Evolutionary conservation across 805 yeast species (phyloP).

Genomic region (Ogataea naganishii): DNA sequence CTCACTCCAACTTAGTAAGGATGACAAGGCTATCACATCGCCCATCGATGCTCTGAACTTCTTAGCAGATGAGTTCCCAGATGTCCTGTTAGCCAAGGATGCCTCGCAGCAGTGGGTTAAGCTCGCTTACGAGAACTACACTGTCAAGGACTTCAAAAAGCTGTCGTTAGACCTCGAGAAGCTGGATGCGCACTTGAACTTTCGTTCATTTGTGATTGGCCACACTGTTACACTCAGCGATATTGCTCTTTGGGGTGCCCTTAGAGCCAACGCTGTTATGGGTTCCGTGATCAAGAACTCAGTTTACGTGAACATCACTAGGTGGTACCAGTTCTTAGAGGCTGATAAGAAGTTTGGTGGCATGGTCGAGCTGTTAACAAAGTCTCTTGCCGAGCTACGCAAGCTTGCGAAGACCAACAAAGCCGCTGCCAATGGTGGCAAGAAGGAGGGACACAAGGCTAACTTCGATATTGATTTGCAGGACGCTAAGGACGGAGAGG

Average conservation of each 20-base stretch:
- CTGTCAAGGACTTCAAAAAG: conserved; percentile 83
- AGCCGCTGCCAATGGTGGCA: conserved; percentile 37
- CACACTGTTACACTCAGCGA: conserved; percentile 68
- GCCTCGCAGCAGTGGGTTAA: conserved; percentile 55
- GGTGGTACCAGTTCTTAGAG: conserved; percentile 86
- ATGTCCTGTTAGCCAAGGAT: conserved; percentile 26
- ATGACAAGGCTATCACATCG: conserved; percentile 33
- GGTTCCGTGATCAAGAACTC: conserved; percentile 84
- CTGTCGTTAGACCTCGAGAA: conserved; percentile 69
- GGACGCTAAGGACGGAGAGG: conserved; percentile 88
- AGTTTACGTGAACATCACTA: conserved; percentile 75
- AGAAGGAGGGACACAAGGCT: conserved; percentile 88
- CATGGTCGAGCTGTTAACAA: conserved; percentile 56
- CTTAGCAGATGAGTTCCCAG: conserved; percentile 46
- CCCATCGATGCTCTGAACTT: conserved; percentile 37
- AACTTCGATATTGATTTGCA: conserved; percentile 89
- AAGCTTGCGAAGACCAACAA: conserved; percentile 47
- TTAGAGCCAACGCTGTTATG: conserved; percentile 88
- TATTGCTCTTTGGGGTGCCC: conserved; percentile 85
- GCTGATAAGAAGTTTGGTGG: conserved; percentile 59
- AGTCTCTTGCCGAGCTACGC: conserved; percentile 65
- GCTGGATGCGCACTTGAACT: conserved; percentile 75
- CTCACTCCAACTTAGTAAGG: conserved; percentile 34
- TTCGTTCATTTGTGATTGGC: conserved; percentile 73
- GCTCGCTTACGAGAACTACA: conserved; percentile 58